Evolutionary conservation across 176 grass and related monocot species (phyloP).

Genomic region (Typha latifolia): DNA sequence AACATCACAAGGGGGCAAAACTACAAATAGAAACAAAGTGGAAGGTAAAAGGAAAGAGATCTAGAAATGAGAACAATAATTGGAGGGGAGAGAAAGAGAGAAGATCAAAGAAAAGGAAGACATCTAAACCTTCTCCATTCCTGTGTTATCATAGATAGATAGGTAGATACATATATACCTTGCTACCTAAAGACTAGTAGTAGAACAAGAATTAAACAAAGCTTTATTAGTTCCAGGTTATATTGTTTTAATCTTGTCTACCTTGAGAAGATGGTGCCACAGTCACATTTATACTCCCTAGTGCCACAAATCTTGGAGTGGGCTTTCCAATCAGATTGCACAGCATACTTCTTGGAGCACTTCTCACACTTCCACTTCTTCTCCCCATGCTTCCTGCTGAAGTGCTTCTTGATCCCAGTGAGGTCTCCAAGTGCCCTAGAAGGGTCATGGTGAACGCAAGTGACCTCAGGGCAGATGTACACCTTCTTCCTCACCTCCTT

Average conservation of each 20-base stretch:
- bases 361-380: conserved; percentile 99
- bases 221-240: no score
- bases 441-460: conserved; percentile 80
- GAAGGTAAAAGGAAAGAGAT: neutral
- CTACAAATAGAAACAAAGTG: conserved; percentile 25
- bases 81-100: no score
- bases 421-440: conserved; percentile 77
- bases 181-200: no score
- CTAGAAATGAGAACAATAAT: no score
- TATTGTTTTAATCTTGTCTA: neutral
- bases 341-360: conserved; percentile 93
- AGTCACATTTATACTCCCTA: conserved; percentile 88
- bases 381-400: conserved; percentile 95
- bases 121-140: no score
- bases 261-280: conserved; percentile 91
- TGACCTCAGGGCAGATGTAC: conserved; percentile 82
- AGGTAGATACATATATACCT: no score
- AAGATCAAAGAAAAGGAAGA: no score
- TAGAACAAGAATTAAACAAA: no score
- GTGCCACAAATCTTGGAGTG: conserved; percentile 98
- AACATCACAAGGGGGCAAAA: conserved; percentile 29
- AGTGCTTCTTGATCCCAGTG: conserved; percentile 99
- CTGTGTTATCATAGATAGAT: no score
- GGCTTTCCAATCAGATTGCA: conserved; percentile 97
- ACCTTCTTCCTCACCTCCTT: conserved; percentile 93